Evolutionary conservation across 768 basidiomycete genomes (phyloP).

Genomic region (Naganishia randhawae): DNA sequence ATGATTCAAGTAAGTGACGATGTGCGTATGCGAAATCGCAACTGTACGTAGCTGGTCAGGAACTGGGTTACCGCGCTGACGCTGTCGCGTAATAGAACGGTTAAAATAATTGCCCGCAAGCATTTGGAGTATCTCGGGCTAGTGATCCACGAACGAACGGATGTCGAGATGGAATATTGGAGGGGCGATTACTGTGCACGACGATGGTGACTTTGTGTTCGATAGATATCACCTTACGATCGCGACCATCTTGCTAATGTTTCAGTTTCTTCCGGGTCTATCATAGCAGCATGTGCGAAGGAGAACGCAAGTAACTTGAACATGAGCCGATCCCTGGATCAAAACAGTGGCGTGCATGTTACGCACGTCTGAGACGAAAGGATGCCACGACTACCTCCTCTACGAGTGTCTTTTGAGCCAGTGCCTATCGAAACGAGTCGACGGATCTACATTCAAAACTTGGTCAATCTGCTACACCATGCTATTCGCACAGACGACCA

Average conservation of each 20-base stretch:
- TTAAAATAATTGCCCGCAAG: not conserved
- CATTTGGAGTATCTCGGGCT: no score
- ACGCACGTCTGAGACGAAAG: not conserved
- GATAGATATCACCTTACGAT: not conserved
- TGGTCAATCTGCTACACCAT: conserved; percentile 41
- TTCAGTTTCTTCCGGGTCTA: not conserved
- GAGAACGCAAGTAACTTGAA: no score
- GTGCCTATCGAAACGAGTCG: conserved; percentile 27
- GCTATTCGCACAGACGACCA: conserved; percentile 40
- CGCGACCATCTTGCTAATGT: conserved; percentile 15
- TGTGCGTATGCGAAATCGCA: not conserved
- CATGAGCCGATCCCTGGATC: not conserved
- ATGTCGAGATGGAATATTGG: not conserved
- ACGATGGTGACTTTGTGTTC: not conserved
- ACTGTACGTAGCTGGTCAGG: not conserved
- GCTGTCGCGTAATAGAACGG: conserved; percentile 1
- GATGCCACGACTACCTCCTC: conserved; percentile 3
- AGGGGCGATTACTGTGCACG: not conserved
- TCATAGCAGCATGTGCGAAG: no score
- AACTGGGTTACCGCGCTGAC: not conserved
- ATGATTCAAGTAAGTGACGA: not conserved
- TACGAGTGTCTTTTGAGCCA: conserved; percentile 11
- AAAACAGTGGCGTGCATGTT: not conserved
- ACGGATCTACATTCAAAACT: conserved; percentile 46
- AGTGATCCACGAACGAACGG: no score